These are phyloP conservation scores for Hyaloperonospora arabidopsidis DNA, from an alignment of 352 stramenopile species.

Conservation along the genomic window DNA sequence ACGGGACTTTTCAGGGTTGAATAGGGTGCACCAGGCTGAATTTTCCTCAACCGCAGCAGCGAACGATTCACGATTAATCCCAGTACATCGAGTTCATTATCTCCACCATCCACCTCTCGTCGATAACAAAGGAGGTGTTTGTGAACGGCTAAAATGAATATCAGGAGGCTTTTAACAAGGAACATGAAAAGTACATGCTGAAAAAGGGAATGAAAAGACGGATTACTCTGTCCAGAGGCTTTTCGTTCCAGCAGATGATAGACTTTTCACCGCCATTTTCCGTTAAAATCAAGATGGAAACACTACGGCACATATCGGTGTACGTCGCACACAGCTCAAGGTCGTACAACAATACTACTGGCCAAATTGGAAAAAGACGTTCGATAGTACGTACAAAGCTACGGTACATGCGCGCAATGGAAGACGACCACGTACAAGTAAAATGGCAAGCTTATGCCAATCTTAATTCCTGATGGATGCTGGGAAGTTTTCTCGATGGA, in stretches of 20 bases:
- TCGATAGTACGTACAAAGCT: neutral
- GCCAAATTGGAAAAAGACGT: neutral
- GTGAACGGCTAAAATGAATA: no score
- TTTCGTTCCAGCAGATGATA: neutral
- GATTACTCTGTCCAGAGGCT: neutral
- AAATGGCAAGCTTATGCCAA: neutral
- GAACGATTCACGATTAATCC: no score
- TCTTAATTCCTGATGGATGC: neutral
- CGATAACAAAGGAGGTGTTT: no score
- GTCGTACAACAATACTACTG: neutral
- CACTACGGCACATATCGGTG: neutral
- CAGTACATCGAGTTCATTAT: no score
- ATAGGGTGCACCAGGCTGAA: no score
- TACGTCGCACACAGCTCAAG: neutral
- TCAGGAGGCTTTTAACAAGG: no score
- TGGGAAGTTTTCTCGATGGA: neutral
- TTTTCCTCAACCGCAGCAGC: no score
- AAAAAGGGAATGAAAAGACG: no score
- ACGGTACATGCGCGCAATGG: slow-evolving; percentile 2
- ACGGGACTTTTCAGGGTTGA: no score
- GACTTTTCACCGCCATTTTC: neutral
- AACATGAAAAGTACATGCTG: no score
- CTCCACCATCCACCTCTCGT: no score
- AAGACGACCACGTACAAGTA: slow-evolving; percentile 3
- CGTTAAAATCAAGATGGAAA: neutral